Conservation (phyloP, 441 rosid species). For the Euphorbia celastroides region DNA sequence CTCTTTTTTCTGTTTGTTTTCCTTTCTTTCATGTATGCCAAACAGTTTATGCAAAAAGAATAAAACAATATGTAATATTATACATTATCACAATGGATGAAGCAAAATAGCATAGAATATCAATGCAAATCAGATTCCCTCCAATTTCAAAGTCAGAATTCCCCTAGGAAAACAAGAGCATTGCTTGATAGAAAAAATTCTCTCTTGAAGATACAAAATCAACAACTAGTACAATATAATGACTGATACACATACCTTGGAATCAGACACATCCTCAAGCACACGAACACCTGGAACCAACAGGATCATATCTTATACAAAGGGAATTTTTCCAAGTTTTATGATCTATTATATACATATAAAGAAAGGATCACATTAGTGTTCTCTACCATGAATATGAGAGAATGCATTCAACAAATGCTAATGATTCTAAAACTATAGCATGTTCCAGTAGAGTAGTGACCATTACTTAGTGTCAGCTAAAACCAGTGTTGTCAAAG, state of each 20-base stretch:
- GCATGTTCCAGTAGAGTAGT: conserved; percentile 7
- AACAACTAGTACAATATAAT: not conserved
- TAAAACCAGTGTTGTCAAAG: not conserved
- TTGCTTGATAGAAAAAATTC: not conserved
- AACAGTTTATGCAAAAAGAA: no score
- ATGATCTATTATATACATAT: no score
- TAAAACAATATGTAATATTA: not conserved
- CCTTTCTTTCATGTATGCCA: not conserved
- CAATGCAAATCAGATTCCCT: not conserved
- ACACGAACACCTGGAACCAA: conserved; percentile 82
- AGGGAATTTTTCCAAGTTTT: no score
- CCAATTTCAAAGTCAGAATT: not conserved
- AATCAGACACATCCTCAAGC: conserved; percentile 77
- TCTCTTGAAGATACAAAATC: not conserved
- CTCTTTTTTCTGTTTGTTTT: not conserved
- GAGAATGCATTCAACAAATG: no score
- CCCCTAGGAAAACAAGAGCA: not conserved
- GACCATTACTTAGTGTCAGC: not conserved
- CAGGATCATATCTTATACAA: not conserved
- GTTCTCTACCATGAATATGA: no score
- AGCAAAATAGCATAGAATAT: not conserved
- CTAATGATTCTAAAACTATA: no score
- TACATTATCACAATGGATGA: not conserved
- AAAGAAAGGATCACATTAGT: no score
- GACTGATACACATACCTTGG: conserved; percentile 58